A percentile compares a stretch with the other conserved stretches of the same genome.
phyloP scores from a whole-genome alignment of 1,139 yeast genomes.

The Candida sp. region DNA sequence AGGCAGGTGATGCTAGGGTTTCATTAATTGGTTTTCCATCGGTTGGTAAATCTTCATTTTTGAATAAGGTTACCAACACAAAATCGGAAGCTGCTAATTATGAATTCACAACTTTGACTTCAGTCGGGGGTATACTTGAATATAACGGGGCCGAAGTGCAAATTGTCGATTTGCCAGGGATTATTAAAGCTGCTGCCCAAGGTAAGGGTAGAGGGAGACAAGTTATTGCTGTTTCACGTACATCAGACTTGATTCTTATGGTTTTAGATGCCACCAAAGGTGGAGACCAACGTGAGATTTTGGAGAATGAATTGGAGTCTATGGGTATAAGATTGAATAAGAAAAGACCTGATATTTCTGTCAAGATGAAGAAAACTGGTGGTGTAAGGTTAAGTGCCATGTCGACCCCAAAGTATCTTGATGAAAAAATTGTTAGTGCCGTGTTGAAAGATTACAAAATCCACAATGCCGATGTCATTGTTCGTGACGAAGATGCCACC shows the following conservation, averaged over 20 bases:
- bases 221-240: conserved; percentile 93
- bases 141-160: conserved; percentile 97
- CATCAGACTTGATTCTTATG: conserved; percentile 91
- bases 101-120: conserved; percentile 93
- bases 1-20: conserved; percentile 95
- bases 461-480: conserved; percentile 89
- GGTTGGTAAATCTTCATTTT: conserved; percentile 91
- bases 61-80: conserved; percentile 85
- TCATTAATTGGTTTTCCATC: conserved; percentile 97
- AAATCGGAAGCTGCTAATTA: conserved; percentile 94
- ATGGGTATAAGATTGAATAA: conserved; percentile 91
- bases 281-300: conserved; percentile 77
- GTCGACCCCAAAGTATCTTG: conserved; percentile 76
- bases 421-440: conserved; percentile 75
- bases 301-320: conserved; percentile 87
- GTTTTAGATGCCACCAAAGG: conserved; percentile 95
- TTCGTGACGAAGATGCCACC: conserved; percentile 86
- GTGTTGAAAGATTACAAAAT: conserved; percentile 84
- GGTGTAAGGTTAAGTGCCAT: conserved; percentile 84
- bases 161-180: conserved; percentile 95
- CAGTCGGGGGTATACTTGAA: conserved; percentile 93
- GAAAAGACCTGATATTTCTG: conserved; percentile 74
- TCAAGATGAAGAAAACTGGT: conserved; percentile 81
- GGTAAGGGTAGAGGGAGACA: conserved; percentile 99
- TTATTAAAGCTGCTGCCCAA: conserved; percentile 93